Conservation (phyloP, 2,329 filamentous ascomycete species). For the Colletotrichum caudatum region DNA sequence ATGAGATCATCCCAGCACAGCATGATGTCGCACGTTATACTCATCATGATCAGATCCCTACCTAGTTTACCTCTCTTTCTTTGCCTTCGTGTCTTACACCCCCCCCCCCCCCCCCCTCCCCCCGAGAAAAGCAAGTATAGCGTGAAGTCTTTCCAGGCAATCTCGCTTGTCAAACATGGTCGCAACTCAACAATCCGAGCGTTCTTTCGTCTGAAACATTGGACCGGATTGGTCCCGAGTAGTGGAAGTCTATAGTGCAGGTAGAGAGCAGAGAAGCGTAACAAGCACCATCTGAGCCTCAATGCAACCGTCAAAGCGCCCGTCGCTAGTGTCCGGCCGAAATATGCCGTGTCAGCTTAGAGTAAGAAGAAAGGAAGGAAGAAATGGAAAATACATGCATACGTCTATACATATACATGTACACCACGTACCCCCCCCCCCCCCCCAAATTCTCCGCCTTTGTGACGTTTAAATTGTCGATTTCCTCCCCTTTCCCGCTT, state of each 20-base stretch:
- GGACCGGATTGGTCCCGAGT: constrained; percentile 12
- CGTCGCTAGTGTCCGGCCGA: constrained; percentile 11
- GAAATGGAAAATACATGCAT: background rate
- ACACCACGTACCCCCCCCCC: background rate
- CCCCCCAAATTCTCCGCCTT: constrained; percentile 8
- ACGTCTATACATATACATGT: too few species aligned
- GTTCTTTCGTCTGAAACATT: constrained; percentile 39
- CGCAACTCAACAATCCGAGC: constrained; percentile 33
- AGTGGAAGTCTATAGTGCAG: background rate
- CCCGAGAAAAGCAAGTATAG: constrained; percentile 6
- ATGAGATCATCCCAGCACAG: background rate
- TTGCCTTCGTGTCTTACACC: constrained; percentile 7
- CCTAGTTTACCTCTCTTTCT: background rate
- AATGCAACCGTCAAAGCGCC: constrained; percentile 3
- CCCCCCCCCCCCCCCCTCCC: background rate
- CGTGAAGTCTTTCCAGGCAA: background rate
- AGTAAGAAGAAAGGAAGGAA: background rate
- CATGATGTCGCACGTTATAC: background rate
- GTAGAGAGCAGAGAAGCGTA: background rate
- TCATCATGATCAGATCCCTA: background rate
- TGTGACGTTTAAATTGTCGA: constrained; percentile 29
- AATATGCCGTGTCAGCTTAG: constrained; percentile 11
- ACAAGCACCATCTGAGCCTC: background rate
- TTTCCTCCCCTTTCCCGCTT: constrained; percentile 4
- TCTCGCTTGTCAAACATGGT: constrained; percentile 22